Evolutionary conservation across 768 basidiomycete species (phyloP), one percentile per base, ranked within the genome.

Genomic region (Dioszegia aurantiaca): DNA sequence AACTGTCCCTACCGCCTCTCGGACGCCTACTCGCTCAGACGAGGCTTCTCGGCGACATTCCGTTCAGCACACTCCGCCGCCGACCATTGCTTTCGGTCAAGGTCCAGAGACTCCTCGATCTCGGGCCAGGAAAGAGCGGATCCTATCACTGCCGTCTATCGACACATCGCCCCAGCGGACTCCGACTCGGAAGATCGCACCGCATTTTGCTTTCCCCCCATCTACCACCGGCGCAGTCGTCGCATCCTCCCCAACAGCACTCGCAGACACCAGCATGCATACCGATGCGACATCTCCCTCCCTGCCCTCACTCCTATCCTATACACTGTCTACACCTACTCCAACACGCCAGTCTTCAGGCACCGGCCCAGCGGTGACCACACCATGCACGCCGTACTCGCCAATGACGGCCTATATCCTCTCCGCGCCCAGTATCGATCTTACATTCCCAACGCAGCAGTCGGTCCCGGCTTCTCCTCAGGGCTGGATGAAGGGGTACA

Each of bases 341-440:
- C 51, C 51, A 23, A 53, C 51, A 17, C 39, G 30, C n/a, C n/a
- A n/a, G n/a, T n/a, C n/a, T n/a, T n/a, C n/a, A n/a, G n/a, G n/a
- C 21, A 21, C 53, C 21, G n/a, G 27, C 43, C 31, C 23, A n/a
- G n/a, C n/a, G 21, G 48, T 24, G 19, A 6, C 31, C 4, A 39
- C 59, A 21, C 51, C 62, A 1, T 24, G 26, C 2, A 62, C 62
- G 1, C 60, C 60, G 8, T 64, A 62, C 21, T 64, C 62, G 9
- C 68, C 68, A 10, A 64, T 55, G 24, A 66, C 68, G 42, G 64
- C 64, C 0, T 62, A 63, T 36, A 65, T 69, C 44, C 62, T 69
- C 28, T 46, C 60, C 27, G 68, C 62, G 12, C 56, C 62, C 8
- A 48, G 17, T 14, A 53, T 58, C 36, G 45, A 55, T 24, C 28